A percentile compares a stretch with the other conserved stretches of the same genome.
Evolutionary conservation across 2,329 filamentous ascomycete species (phyloP).

Genomic region (Claviceps pusilla): DNA sequence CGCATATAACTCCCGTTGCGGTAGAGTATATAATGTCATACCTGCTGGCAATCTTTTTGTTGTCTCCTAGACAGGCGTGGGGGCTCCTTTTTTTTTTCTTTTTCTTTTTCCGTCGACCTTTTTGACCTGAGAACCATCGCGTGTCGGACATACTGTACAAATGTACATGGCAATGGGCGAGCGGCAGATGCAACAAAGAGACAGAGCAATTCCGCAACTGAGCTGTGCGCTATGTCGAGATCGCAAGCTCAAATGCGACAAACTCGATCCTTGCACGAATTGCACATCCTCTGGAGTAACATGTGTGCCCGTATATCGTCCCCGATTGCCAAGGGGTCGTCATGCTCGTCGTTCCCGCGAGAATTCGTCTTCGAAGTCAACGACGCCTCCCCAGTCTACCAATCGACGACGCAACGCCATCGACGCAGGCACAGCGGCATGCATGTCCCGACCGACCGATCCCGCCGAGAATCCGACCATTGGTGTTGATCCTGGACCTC

Average conservation of each 20-base stretch:
- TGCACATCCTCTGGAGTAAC: conserved; percentile 6
- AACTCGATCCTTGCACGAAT: conserved; percentile 10
- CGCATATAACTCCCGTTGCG: neutral
- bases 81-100: neutral
- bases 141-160: neutral
- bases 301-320: conserved; percentile 8
- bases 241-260: conserved; percentile 12
- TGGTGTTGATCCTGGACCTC: neutral
- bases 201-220: conserved; percentile 6
- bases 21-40: conserved; percentile 2
- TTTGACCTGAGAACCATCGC: neutral
- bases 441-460: neutral
- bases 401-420: neutral
- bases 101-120: neutral
- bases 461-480: neutral
- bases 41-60: neutral
- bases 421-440: neutral
- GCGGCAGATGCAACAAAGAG: conserved; percentile 1
- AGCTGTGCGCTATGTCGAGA: conserved; percentile 8
- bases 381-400: neutral
- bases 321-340: conserved; percentile 7
- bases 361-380: conserved; percentile 1
- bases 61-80: neutral
- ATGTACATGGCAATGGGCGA: conserved; percentile 1
- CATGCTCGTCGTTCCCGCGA: conserved; percentile 7